phyloP scores from a whole-genome alignment of 164 flowering plant species.

The Nelumbo lutea region DNA sequence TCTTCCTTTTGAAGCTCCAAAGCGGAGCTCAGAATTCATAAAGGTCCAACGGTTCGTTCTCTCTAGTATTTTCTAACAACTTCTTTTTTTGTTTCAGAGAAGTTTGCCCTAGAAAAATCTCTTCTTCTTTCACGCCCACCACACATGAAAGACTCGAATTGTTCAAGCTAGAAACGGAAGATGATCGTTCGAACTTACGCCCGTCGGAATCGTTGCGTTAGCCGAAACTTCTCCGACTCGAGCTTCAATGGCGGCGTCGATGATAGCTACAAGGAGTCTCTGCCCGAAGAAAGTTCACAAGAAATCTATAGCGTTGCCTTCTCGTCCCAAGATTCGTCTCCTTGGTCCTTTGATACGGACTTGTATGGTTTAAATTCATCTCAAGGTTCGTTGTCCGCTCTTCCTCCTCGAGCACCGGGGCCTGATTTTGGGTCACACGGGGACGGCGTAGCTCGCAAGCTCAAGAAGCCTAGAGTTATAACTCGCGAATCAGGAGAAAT shows the following conservation, averaged over 20 bases:
- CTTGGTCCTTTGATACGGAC: slow-evolving; percentile 47
- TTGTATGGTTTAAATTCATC: slow-evolving; percentile 21
- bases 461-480: slow-evolving; percentile 22
- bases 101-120: neutral
- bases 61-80: neutral
- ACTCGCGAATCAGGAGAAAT: neutral
- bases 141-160: slow-evolving; percentile 14
- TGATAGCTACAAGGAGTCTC: slow-evolving; percentile 29
- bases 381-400: slow-evolving; percentile 13
- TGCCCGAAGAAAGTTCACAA: slow-evolving; percentile 46
- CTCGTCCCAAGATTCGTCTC: slow-evolving; percentile 69
- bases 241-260: slow-evolving; percentile 26
- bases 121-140: neutral
- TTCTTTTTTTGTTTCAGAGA: neutral
- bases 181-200: slow-evolving; percentile 92
- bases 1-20: neutral
- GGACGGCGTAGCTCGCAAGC: slow-evolving; percentile 13
- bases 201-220: slow-evolving; percentile 53
- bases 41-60: neutral
- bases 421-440: slow-evolving; percentile 13
- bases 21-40: neutral
- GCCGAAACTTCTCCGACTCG: slow-evolving; percentile 36
- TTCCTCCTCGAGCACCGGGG: slow-evolving; percentile 16
- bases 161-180: slow-evolving; percentile 1
- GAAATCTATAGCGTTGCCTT: slow-evolving; percentile 42